A percentile compares a stretch with the other conserved stretches of the same genome.
Evolutionary conservation across 2,329 filamentous ascomycete species (phyloP).

Genomic region (Gnomoniopsis sp.): DNA sequence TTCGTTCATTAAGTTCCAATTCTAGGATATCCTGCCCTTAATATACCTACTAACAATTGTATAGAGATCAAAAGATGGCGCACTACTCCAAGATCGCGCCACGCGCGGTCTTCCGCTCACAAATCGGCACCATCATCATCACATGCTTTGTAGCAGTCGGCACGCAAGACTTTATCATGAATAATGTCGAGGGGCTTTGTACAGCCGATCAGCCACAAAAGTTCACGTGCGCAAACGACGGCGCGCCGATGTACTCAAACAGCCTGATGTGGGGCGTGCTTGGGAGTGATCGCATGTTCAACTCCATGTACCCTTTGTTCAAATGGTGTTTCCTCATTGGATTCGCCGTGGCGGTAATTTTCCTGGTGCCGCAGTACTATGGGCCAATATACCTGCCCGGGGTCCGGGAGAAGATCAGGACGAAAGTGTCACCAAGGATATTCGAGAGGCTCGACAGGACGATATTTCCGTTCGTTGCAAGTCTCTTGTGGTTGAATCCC

Average conservation of each 20-base stretch:
- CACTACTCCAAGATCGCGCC: conserved; percentile 41
- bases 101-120: conserved; percentile 35
- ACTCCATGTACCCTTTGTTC: conserved; percentile 37
- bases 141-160: conserved; percentile 37
- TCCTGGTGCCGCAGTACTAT: conserved; percentile 30
- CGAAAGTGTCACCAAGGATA: conserved; percentile 25
- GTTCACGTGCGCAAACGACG: conserved; percentile 22
- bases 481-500: conserved; percentile 39
- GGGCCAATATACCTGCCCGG: conserved; percentile 34
- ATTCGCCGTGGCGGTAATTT: conserved; percentile 32
- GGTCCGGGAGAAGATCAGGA: conserved; percentile 29
- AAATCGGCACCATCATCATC: conserved; percentile 43
- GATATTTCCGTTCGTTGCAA: conserved; percentile 35
- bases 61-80: conserved; percentile 37
- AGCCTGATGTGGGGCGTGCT: conserved; percentile 35
- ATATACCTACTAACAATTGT: too few relatives aligned
- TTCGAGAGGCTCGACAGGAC: conserved; percentile 34
- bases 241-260: conserved; percentile 28
- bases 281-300: conserved; percentile 36
- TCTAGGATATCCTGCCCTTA: too few relatives aligned
- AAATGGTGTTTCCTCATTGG: conserved; percentile 45
- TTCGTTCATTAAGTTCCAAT: too few relatives aligned
- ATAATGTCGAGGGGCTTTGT: conserved; percentile 32
- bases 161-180: conserved; percentile 40
- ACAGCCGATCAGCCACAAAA: conserved; percentile 25